Percentiles rank a stretch among this genome's conserved stretches.
These are phyloP conservation scores for Zalaria obscura DNA, from an alignment of 2,329 filamentous ascomycete genomes.

Conservation along the genomic window DNA sequence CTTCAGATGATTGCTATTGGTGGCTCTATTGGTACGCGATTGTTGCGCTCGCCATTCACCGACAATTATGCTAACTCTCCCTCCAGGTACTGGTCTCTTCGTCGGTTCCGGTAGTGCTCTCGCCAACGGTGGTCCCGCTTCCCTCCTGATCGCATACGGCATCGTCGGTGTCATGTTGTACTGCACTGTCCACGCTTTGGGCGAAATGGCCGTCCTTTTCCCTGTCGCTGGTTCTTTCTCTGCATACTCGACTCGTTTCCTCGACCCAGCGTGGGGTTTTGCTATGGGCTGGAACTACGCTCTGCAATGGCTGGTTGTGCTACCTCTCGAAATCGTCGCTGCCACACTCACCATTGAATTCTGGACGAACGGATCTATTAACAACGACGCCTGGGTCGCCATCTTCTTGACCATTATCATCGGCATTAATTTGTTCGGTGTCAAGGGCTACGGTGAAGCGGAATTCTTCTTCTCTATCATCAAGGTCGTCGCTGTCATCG, in stretches of 20 bases:
- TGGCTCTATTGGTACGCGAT: constrained; percentile 52
- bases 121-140: constrained; percentile 60
- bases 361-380: constrained; percentile 45
- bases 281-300: constrained; percentile 47
- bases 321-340: constrained; percentile 77
- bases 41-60: not conserved
- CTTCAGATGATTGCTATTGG: constrained; percentile 97
- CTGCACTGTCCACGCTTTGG: constrained; percentile 80
- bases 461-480: constrained; percentile 79
- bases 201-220: constrained; percentile 81
- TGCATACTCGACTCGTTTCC: constrained; percentile 78
- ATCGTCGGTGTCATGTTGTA: constrained; percentile 81
- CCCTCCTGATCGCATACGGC: constrained; percentile 55
- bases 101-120: constrained; percentile 45
- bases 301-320: constrained; percentile 70
- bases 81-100: constrained; percentile 63
- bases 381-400: constrained; percentile 64
- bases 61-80: not conserved
- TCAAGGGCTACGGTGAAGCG: constrained; percentile 79
- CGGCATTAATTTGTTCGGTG: constrained; percentile 72
- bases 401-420: constrained; percentile 68
- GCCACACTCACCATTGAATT: constrained; percentile 73
- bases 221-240: constrained; percentile 88
- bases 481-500: constrained; percentile 75
- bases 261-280: constrained; percentile 63